Evolutionary conservation across 495 filamentous ascomycete genomes (phyloP).

Genomic region (Xylaria curta): DNA sequence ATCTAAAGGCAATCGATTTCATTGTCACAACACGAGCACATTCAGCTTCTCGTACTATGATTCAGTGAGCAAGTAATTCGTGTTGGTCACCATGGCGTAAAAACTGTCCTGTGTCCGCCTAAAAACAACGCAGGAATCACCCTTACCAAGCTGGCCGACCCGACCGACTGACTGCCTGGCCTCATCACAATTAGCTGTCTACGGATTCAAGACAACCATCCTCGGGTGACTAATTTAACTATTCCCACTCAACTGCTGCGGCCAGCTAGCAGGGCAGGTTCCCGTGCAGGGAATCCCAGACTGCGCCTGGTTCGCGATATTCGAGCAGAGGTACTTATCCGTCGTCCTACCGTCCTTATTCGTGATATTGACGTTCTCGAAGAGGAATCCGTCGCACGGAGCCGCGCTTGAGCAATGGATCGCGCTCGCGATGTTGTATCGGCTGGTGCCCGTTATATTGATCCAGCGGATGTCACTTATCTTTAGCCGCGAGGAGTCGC

Average conservation of each 20-base stretch:
- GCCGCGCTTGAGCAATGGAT: slow-evolving; percentile 58
- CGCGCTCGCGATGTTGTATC: slow-evolving; percentile 60
- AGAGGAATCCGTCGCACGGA: slow-evolving; percentile 57
- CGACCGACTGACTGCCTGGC: background rate
- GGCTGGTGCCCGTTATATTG: slow-evolving; percentile 62
- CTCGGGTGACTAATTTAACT: slow-evolving; percentile 27
- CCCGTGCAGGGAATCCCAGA: slow-evolving; percentile 50
- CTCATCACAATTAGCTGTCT: background rate
- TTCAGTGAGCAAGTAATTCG: background rate
- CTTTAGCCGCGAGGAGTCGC: slow-evolving; percentile 58
- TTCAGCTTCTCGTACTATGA: background rate
- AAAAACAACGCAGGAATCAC: background rate
- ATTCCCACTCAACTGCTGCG: slow-evolving; percentile 54
- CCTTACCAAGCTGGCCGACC: background rate
- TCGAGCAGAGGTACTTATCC: slow-evolving; percentile 53
- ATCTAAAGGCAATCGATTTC: background rate
- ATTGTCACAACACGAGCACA: background rate
- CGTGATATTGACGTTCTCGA: slow-evolving; percentile 58
- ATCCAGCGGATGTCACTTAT: slow-evolving; percentile 60
- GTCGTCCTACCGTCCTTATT: slow-evolving; percentile 47
- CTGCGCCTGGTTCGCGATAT: slow-evolving; percentile 49
- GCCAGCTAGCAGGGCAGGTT: slow-evolving; percentile 50
- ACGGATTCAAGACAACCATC: background rate
- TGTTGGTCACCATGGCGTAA: background rate
- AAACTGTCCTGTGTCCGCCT: background rate